Percentiles rank a stretch among this genome's conserved stretches.
Conservation (phyloP, 78 protist species). For the Tieghemostelium lacteum region DNA sequence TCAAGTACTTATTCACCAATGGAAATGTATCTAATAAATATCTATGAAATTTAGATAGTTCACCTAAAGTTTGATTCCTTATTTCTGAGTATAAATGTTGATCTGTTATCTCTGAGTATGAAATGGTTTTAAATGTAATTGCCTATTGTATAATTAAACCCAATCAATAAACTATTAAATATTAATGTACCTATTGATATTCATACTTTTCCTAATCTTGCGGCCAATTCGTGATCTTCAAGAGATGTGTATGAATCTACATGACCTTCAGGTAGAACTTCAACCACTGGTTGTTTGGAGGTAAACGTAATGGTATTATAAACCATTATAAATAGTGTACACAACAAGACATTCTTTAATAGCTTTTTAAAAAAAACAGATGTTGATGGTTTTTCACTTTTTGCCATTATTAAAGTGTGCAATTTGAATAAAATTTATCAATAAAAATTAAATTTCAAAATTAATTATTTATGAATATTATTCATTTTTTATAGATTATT, state of each 20-base stretch:
- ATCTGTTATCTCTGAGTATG: neutral
- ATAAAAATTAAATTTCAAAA: too few species aligned
- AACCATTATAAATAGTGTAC: neutral
- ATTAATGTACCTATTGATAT: neutral
- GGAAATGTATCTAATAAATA: constrained; percentile 28
- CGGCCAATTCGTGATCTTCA: constrained; percentile 28
- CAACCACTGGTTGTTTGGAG: constrained; percentile 58
- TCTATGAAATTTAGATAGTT: neutral
- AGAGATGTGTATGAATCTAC: constrained; percentile 27
- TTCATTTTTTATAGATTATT: too few species aligned
- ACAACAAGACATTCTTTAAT: neutral
- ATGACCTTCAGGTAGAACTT: constrained; percentile 19
- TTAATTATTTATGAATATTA: too few species aligned
- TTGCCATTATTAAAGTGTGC: neutral
- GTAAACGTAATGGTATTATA: constrained; percentile 55
- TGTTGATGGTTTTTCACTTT: neutral
- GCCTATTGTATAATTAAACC: neutral
- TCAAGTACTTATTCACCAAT: constrained; percentile 5
- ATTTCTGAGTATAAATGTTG: too few species aligned
- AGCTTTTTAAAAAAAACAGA: neutral
- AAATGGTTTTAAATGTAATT: neutral
- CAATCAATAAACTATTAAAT: neutral
- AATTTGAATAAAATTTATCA: too few species aligned
- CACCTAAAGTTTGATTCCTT: neutral
- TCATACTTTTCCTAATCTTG: constrained; percentile 24